Percentiles rank a stretch among this genome's conserved stretches.
phyloP scores from a whole-genome alignment of 192 early-diverging fungal species.

The Podila horticola region DNA sequence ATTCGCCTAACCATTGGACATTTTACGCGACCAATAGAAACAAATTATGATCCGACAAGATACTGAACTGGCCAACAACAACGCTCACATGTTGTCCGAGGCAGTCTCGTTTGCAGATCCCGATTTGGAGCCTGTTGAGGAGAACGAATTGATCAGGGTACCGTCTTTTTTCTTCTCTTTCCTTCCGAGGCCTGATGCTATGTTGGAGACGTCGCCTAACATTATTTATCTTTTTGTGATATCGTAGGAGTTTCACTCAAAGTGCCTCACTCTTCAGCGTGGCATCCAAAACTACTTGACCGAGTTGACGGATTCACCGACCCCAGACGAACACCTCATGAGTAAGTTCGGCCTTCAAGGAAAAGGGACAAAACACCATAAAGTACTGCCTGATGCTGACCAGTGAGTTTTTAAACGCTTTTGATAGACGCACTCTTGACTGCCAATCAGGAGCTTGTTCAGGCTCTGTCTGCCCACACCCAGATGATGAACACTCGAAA shows the following conservation, averaged over 20 bases:
- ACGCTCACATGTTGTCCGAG: background rate
- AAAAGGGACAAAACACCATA: background rate
- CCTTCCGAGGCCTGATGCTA: background rate
- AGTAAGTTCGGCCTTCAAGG: background rate
- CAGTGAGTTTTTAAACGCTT: background rate
- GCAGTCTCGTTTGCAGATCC: slow-evolving; percentile 4
- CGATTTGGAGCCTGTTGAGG: slow-evolving; percentile 6
- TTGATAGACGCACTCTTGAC: slow-evolving; percentile 40
- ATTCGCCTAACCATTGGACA: background rate
- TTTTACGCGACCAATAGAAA: background rate
- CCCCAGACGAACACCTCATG: slow-evolving; percentile 10
- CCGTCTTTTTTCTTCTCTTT: background rate
- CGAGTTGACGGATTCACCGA: background rate
- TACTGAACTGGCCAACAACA: background rate
- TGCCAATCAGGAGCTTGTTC: slow-evolving; percentile 47
- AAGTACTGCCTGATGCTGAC: background rate
- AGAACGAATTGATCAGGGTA: slow-evolving; percentile 7
- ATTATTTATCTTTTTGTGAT: no score
- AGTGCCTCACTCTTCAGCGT: slow-evolving; percentile 7
- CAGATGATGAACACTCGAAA: slow-evolving; percentile 45
- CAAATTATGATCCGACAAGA: slow-evolving; percentile 42
- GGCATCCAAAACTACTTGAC: slow-evolving; percentile 7
- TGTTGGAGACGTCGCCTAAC: background rate
- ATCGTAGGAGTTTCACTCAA: slow-evolving; percentile 22
- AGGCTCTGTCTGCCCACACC: slow-evolving; percentile 44